Evolutionary conservation across 768 basidiomycete genomes (phyloP), one percentile per base, ranked within the genome.

Genomic region (Austroboletus eburneus): DNA sequence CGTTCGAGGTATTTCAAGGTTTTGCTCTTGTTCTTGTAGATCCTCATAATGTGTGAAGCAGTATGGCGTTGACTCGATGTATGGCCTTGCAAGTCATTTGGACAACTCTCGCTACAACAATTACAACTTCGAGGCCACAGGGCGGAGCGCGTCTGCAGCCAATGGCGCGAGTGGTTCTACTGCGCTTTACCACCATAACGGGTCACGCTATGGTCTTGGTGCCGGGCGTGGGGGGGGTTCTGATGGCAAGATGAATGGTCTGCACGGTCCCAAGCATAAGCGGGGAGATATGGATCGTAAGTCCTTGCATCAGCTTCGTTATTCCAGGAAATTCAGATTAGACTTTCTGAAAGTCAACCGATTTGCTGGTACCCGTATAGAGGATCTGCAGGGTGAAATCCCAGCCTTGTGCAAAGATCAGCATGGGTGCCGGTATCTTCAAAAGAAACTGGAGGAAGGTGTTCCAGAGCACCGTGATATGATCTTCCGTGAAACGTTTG

Each of bases 401-500:
- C 83, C 92, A 13, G 74, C 81, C 1, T 70, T 99, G 16, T 98
- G 96, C 80, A 98, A 98, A 66, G 96, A 99, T 68, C 96, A 99
- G 68, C 95, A 98, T 67, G 96, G 96, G 3, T 99, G 96, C 63
- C 82, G 96, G 29, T 99, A 97, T 64, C 72, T 99, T 47, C 96
- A 99, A 70, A 98, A 98, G 81, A 97, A 98, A 70, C 77, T 99
- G 21, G 96, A 99, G 65, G 96, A 99, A 62, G 91, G 90, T 45
- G 81, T 87, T 49, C 79, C 95, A 5, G 94, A 95, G 65, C 94
- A 99, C 68, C 82, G 96, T 43, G 96, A 99, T 61, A 94, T 98
- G 89, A 99, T 99, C 65, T 99, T 97, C 79, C 81, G 88, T 49
- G 96, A 99, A 73, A 97, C 95, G 2, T 98, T 95, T 59, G 85